Base-by-base conservation (phyloP, 2,329 filamentous ascomycete genomes). In the Dothistroma pini region DNA sequence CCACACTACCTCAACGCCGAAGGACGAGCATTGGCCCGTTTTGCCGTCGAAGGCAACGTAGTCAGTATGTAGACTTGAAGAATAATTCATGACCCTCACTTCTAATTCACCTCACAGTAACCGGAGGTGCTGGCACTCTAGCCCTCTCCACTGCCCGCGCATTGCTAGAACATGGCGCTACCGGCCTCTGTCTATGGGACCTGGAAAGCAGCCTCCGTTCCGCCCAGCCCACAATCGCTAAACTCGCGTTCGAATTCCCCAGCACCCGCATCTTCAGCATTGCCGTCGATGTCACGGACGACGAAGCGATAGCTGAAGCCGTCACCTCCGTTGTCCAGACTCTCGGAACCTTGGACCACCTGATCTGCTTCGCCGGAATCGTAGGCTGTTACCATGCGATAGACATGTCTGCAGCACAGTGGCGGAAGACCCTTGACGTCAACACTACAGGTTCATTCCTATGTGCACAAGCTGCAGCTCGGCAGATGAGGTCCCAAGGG, bases 391-490 rank as follows among this genome's bases (percentile, higher is more conserved):
- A 81, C 0, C 82, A 85, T 62, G 84, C 88, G 0, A 73, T 89
- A 0, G 83, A 87, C 1, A 85, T 87, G 77, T 75, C 79, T 0
- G 74, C 81, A 0, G 76, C 79, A 1, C 79, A 88, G 65, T 92
- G 85, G 82, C 81, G 85, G 7, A 80, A 81, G 31, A 82, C 88
- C 0, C 69, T 91, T 21, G 88, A 90, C 59, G 82, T 92, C 70
- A 93, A 93, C 70, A 84, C 87, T 1, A 89, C 87, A 0, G 89
- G 89, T 0, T 78, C 82, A 0, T 93, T 90, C 68, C 77, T 91
- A 16, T 86, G 85, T 66, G 88, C 89, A 0, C 88, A 90, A 66
- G 89, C 88, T 5, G 79, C 79, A 0, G 83, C 81, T 4, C 76
- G 75, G 56, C 75, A 81, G n/a, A 87, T 89, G 81, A 78, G 83